phyloP scores from a whole-genome alignment of 345 rosid species.

The Murraya koenigii region DNA sequence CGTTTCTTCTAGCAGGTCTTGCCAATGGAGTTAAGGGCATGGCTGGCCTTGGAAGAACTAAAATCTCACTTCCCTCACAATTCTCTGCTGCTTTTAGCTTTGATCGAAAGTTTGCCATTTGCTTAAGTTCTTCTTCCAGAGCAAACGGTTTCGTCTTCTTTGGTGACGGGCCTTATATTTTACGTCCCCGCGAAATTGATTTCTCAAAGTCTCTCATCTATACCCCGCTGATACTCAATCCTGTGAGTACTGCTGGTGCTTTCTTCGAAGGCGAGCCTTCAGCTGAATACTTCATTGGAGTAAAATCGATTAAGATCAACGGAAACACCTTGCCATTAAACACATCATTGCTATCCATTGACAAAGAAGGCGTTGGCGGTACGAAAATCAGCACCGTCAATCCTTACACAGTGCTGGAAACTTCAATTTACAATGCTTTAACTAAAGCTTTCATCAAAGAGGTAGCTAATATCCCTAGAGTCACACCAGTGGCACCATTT shows the following conservation, averaged over 20 bases:
- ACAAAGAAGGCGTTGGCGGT: conserved; percentile 41
- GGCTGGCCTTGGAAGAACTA: conserved; percentile 40
- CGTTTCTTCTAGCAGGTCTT: conserved; percentile 23
- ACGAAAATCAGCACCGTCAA: conserved; percentile 41
- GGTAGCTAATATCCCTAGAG: conserved; percentile 9
- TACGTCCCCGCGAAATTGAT: conserved; percentile 22
- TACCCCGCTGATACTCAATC: conserved; percentile 44
- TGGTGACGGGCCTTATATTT: conserved; percentile 35
- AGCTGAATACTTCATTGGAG: conserved; percentile 42
- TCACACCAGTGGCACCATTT: conserved; percentile 20
- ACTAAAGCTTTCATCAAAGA: conserved; percentile 24
- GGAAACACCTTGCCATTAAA: conserved; percentile 32
- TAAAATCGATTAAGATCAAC: conserved; percentile 38
- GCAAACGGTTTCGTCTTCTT: conserved; percentile 36
- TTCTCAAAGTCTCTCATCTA: conserved; percentile 33
- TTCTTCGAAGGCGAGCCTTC: conserved; percentile 25
- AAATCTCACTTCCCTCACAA: conserved; percentile 28
- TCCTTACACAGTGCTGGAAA: conserved; percentile 32
- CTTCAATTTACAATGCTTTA: conserved; percentile 43
- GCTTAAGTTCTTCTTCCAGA: conserved; percentile 19
- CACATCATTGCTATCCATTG: conserved; percentile 26
- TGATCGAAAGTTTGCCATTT: conserved; percentile 29
- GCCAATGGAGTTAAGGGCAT: conserved; percentile 30
- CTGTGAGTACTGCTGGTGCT: conserved; percentile 27
- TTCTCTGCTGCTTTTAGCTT: conserved; percentile 30